A percentile compares a stretch with the other conserved stretches of the same genome.
These are phyloP conservation scores for Naganishia randhawae DNA, from an alignment of 768 basidiomycete genomes.

Conservation along the genomic window DNA sequence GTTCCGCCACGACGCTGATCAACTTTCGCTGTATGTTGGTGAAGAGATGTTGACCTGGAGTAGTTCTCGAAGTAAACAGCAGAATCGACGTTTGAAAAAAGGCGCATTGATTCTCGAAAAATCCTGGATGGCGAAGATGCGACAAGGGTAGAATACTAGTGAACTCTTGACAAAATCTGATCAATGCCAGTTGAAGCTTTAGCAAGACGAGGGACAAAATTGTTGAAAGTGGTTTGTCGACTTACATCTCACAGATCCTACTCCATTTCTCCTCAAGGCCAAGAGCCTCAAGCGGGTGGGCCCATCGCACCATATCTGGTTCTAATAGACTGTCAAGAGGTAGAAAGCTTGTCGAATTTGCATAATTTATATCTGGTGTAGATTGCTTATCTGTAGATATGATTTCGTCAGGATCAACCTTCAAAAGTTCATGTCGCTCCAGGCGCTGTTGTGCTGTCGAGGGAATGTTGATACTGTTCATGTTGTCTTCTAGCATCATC, in stretches of 20 bases:
- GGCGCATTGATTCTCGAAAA: slow-evolving; percentile 7
- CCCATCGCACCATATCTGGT: slow-evolving; percentile 3
- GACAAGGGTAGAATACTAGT: slow-evolving; percentile 3
- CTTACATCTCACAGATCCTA: slow-evolving; percentile 1
- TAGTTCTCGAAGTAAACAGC: slow-evolving; percentile 8
- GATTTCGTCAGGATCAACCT: not conserved
- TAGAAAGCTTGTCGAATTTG: slow-evolving; percentile 8
- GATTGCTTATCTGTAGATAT: not conserved
- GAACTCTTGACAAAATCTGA: not conserved
- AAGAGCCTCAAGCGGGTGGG: slow-evolving; percentile 8
- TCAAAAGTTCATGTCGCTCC: not conserved
- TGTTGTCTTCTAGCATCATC: not conserved
- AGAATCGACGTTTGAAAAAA: slow-evolving; percentile 3
- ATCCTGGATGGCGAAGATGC: not conserved
- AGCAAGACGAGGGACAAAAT: not conserved
- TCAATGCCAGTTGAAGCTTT: not conserved
- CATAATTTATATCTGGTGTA: not conserved
- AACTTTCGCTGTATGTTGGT: not conserved
- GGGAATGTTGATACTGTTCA: not conserved
- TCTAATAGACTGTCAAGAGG: not conserved
- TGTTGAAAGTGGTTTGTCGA: not conserved
- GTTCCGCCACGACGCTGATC: not conserved
- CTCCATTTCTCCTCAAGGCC: not conserved
- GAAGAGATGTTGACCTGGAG: not conserved
- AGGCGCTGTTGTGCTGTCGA: not conserved